These are phyloP conservation scores for Achlya hypogyna DNA, from an alignment of 352 stramenopile genomes.

Conservation along the genomic window DNA sequence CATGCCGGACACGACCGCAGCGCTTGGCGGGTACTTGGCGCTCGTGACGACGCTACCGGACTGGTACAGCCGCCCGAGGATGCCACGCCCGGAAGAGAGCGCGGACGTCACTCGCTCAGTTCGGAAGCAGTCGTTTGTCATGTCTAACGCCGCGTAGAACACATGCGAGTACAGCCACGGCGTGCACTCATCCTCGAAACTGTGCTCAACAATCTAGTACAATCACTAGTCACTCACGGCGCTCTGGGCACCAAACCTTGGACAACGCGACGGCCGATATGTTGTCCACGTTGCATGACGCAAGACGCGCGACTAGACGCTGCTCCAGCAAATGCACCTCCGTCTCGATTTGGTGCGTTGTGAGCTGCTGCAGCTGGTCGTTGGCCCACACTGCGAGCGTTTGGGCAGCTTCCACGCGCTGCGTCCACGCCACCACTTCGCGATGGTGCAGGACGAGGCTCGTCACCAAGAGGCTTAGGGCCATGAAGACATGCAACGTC, in stretches of 20 bases:
- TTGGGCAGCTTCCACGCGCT: not conserved
- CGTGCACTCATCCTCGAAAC: not conserved
- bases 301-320: not conserved
- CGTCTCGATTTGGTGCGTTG: not conserved
- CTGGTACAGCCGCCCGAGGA: not conserved
- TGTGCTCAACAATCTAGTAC: not conserved
- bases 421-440: not conserved
- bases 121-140: not conserved
- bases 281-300: not conserved
- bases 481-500: not conserved
- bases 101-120: not conserved
- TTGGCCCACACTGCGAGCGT: not conserved
- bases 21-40: not conserved
- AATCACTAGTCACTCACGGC: not conserved
- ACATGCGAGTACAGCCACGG: not conserved
- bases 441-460: not conserved
- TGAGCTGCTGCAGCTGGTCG: not conserved
- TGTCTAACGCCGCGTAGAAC: not conserved
- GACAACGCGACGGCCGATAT: not conserved
- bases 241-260: not conserved
- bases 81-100: not conserved
- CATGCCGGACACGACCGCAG: not conserved
- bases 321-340: constrained; percentile 1
- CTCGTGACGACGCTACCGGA: not conserved
- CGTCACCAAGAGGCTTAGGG: not conserved